Evolutionary conservation across 257 asterid genomes (phyloP).

Genomic region (Cinchona pubescens): DNA sequence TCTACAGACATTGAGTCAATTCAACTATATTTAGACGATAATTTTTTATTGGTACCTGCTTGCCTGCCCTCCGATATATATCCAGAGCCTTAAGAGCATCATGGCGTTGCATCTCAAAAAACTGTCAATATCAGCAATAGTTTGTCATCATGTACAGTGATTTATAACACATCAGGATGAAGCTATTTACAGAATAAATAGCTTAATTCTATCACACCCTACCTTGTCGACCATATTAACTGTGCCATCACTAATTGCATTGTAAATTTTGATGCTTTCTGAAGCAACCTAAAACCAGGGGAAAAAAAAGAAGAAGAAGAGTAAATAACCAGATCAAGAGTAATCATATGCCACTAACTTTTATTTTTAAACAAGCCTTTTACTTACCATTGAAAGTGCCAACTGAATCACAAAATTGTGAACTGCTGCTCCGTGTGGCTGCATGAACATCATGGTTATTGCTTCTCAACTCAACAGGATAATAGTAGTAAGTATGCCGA

Average conservation of each 20-base stretch:
- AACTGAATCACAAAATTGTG: conserved; percentile 81
- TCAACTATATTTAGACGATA: conserved; percentile 3
- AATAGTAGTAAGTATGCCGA: neutral
- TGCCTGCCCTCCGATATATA: conserved; percentile 82
- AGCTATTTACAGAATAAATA: neutral
- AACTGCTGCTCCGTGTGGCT: conserved; percentile 98
- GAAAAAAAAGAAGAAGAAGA: conserved; percentile 3
- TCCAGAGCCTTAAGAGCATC: conserved; percentile 94
- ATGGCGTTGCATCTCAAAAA: conserved; percentile 95
- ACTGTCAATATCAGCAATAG: conserved; percentile 44
- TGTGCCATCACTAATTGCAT: conserved; percentile 80
- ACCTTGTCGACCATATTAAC: conserved; percentile 98
- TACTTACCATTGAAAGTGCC: conserved; percentile 85
- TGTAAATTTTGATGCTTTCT: conserved; percentile 86
- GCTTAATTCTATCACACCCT: conserved; percentile 23
- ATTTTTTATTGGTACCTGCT: conserved; percentile 53
- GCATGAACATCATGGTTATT: conserved; percentile 34
- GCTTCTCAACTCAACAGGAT: conserved; percentile 19
- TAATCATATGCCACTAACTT: neutral
- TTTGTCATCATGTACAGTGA: neutral
- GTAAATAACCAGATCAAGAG: conserved; percentile 14
- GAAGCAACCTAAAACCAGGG: conserved; percentile 66
- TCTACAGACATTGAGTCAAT: neutral
- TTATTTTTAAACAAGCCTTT: conserved; percentile 7
- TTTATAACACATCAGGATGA: neutral